phyloP scores from a whole-genome alignment of 352 stramenopile genomes.

The Pythium brachiatum region DNA sequence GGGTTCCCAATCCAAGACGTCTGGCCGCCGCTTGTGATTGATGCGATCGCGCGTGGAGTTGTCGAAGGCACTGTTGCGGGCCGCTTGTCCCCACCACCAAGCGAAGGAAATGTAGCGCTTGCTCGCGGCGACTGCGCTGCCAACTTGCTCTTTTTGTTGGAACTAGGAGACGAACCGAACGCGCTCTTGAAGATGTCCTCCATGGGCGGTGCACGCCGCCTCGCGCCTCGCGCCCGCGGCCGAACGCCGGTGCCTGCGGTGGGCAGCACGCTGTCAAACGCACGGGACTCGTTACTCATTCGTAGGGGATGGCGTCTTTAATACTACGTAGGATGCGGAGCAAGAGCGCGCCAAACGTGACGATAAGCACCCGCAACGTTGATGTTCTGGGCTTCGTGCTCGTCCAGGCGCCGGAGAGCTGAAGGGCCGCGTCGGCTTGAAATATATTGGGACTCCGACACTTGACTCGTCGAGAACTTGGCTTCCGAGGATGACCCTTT shows the following conservation, averaged over 20 bases:
- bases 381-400: not conserved
- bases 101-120: not conserved
- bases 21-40: not conserved
- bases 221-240: constrained; percentile 12
- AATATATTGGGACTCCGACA: not conserved
- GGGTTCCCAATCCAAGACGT: not conserved
- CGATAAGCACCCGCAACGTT: not conserved
- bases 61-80: not conserved
- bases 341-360: not conserved
- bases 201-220: constrained; percentile 7
- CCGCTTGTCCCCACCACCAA: not conserved
- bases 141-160: constrained; percentile 16
- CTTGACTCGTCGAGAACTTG: not conserved
- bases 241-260: not conserved
- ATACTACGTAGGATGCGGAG: too few relatives aligned
- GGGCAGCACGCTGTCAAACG: constrained; percentile 11
- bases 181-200: constrained; percentile 12
- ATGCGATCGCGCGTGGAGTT: not conserved
- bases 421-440: not conserved
- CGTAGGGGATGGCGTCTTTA: not conserved
- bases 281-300: constrained; percentile 5
- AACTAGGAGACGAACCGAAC: not conserved
- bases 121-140: not conserved
- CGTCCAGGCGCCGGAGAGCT: not conserved
- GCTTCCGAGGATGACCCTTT: not conserved